These are phyloP conservation scores for Serendipita vermifera DNA, from an alignment of 768 basidiomycete species.

Conservation along the genomic window DNA sequence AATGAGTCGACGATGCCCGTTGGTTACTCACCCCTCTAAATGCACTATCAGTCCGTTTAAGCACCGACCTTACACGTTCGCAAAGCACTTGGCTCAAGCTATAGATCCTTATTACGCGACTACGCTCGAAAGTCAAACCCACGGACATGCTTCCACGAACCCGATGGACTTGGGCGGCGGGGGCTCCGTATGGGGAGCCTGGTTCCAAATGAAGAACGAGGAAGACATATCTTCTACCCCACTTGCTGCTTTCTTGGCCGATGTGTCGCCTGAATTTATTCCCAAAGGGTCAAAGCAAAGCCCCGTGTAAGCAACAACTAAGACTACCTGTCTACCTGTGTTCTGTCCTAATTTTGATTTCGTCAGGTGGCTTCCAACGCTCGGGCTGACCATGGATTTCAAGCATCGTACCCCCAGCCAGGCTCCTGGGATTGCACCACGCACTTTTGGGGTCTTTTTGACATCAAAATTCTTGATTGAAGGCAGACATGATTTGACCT, in stretches of 20 bases:
- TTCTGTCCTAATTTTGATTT: neutral
- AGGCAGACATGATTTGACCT: neutral
- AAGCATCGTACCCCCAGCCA: neutral
- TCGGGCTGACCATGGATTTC: neutral
- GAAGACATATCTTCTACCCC: neutral
- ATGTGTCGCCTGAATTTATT: neutral
- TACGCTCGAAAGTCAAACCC: neutral
- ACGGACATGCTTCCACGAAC: too few species aligned
- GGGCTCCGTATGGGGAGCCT: neutral
- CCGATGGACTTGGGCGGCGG: neutral
- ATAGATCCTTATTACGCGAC: neutral
- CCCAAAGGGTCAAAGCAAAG: neutral
- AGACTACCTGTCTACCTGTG: too few species aligned
- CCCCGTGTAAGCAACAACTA: neutral
- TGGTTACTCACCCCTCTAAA: neutral
- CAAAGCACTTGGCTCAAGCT: neutral
- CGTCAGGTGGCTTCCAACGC: neutral
- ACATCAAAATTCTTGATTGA: neutral
- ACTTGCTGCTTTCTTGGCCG: neutral
- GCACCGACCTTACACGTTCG: neutral
- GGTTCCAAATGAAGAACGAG: constrained; percentile 5
- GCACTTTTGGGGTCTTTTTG: neutral
- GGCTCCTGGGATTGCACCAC: neutral
- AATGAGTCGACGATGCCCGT: neutral
- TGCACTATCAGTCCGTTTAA: neutral